Evolutionary conservation across 177 flowering plant genomes (phyloP), one percentile per base, ranked within the genome.

Genomic region (Vitis hybrid): DNA sequence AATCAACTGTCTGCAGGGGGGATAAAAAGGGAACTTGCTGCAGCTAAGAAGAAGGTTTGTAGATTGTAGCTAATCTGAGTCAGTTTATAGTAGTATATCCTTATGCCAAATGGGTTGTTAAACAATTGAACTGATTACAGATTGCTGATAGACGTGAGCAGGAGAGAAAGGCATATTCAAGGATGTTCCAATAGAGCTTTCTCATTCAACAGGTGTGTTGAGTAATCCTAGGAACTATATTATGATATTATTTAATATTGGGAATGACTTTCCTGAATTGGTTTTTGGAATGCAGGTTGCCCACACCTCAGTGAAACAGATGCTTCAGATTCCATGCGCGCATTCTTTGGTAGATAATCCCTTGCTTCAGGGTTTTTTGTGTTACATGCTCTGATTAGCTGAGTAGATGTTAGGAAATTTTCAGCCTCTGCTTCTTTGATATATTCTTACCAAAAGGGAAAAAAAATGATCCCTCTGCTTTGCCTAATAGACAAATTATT

Each of bases 11-110:
- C 66, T 80, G 56, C 77, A 92, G 97, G 82, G 77, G 89, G 86
- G 66, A 88, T 91, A 71, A 92, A 86, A 69, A 91, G 80, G 78
- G 98, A 88, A 81, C 84, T 91, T 76, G 87, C 87, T 65, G 84
- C 81, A 69, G 93, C 91, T 11, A 84, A 70, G 77, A 89, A 89
- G 80, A 93, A 85, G 93, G 98, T 89, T 2, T 30, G 84, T 66
- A 19, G 19, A 57, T 26, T 56, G 64, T 60, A 56, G 69, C 30
- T 19, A 51, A 45, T 17, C n/a, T 49, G 5, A 40, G 8, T 21
- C n/a, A 14, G 52, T 17, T 14, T 52, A 50, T 4, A 49, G 8
- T 1, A 17, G 15, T 2, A 50, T 1, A 2, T 34, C 23, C 32
- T 4, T 9, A 11, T 4, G 10, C 0, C 10, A 8, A 59, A 0